Conservation (phyloP, 2,329 filamentous ascomycete genomes). For the Monilinia fructicola region DNA sequence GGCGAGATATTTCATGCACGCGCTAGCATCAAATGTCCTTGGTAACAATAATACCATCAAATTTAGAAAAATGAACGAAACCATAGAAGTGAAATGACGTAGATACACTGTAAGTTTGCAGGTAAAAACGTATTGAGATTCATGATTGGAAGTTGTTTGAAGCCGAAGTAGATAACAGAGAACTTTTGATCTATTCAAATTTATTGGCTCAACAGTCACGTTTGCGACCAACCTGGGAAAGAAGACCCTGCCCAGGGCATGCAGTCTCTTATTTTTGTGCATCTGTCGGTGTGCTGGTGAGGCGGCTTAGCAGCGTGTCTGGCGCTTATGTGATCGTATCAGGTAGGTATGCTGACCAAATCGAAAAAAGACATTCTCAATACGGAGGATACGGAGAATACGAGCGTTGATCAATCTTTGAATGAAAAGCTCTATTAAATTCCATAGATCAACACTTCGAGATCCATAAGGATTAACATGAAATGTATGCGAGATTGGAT, state of each 20-base stretch:
- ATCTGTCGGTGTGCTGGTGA: not conserved
- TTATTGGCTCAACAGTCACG: not conserved
- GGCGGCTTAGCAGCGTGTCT: not conserved
- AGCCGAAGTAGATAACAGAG: not conserved
- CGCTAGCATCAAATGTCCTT: not conserved
- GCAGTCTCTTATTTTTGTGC: no score
- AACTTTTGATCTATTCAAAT: not conserved
- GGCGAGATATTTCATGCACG: not conserved
- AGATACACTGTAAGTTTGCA: not conserved
- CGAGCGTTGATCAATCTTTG: slow-evolving; percentile 1
- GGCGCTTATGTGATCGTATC: not conserved
- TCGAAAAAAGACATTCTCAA: not conserved
- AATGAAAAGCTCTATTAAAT: not conserved
- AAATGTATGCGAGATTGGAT: not conserved
- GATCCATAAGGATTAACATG: not conserved
- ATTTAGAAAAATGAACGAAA: not conserved
- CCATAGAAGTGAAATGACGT: not conserved
- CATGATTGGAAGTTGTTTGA: not conserved
- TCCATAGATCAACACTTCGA: no score
- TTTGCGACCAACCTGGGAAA: not conserved
- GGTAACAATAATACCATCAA: not conserved
- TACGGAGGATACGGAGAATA: no score
- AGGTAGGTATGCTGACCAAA: not conserved
- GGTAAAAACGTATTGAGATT: not conserved
- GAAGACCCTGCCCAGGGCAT: not conserved